These are phyloP conservation scores for Colletotrichum nymphaeae DNA, from an alignment of 2,329 filamentous ascomycete species.

Conservation along the genomic window DNA sequence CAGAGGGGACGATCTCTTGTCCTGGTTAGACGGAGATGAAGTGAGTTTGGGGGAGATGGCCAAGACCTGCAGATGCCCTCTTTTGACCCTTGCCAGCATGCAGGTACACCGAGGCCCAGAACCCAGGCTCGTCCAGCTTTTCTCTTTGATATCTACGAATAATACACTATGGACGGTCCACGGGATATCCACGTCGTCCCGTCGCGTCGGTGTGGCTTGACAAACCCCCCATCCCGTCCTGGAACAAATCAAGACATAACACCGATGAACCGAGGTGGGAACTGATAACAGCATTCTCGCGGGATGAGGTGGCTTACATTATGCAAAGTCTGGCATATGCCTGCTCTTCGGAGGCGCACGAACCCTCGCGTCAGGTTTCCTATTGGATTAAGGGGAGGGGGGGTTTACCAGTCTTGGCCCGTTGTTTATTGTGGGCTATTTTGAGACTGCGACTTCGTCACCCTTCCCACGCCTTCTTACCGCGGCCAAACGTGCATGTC, in stretches of 20 bases:
- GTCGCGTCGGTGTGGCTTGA: slow-evolving; percentile 17
- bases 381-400: background rate
- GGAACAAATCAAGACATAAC: slow-evolving; percentile 11
- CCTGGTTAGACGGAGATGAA: slow-evolving; percentile 26
- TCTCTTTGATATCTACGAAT: background rate
- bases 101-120: slow-evolving; percentile 3
- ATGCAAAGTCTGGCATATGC: slow-evolving; percentile 10
- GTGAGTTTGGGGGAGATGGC: slow-evolving; percentile 13
- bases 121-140: background rate
- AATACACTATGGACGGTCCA: background rate
- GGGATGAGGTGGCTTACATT: slow-evolving; percentile 7
- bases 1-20: background rate
- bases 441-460: slow-evolving; percentile 28
- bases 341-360: slow-evolving; percentile 10
- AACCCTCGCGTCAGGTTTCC: slow-evolving; percentile 29
- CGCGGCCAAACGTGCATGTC: slow-evolving; percentile 14
- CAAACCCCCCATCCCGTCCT: background rate
- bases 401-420: slow-evolving; percentile 8
- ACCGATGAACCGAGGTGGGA: background rate
- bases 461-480: background rate
- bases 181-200: background rate
- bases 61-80: slow-evolving; percentile 16
- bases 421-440: slow-evolving; percentile 29
- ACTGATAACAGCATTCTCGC: background rate
- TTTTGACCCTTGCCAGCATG: background rate